A percentile compares a stretch with the other conserved stretches of the same genome.
Conservation (phyloP, 2,329 filamentous ascomycete species). For the Amphichorda felina region DNA sequence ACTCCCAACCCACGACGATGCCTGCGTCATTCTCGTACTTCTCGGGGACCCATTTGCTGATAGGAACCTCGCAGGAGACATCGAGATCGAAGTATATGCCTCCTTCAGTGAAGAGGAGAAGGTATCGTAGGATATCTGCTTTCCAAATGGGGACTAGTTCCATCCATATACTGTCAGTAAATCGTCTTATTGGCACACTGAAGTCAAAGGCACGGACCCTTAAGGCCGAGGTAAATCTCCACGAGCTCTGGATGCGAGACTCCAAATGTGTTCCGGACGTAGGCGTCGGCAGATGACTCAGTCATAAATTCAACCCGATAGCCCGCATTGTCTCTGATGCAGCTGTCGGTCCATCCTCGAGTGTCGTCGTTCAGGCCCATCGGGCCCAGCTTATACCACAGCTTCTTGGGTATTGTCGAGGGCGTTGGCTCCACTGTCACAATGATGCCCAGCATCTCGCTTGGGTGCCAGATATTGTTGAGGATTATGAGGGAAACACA, state of each 20-base stretch:
- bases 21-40: slow-evolving; percentile 5
- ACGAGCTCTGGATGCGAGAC: slow-evolving; percentile 8
- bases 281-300: too few relatives aligned
- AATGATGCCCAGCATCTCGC: too few relatives aligned
- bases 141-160: slow-evolving; percentile 33
- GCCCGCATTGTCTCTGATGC: too few relatives aligned
- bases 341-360: too few relatives aligned
- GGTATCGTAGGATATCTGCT: slow-evolving; percentile 52
- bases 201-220: background rate
- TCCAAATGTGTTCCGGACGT: background rate
- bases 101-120: slow-evolving; percentile 58
- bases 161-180: slow-evolving; percentile 1
- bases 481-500: too few relatives aligned
- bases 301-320: too few relatives aligned
- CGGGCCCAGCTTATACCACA: too few relatives aligned
- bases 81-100: slow-evolving; percentile 50
- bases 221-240: slow-evolving; percentile 10
- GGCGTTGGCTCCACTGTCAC: too few relatives aligned
- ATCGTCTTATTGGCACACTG: slow-evolving; percentile 2
- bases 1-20: slow-evolving; percentile 15
- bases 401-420: too few relatives aligned
- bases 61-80: slow-evolving; percentile 10
- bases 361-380: too few relatives aligned
- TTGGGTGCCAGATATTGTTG: too few relatives aligned
- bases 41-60: slow-evolving; percentile 11